These are phyloP conservation scores for Colletotrichum brevisporum DNA, from an alignment of 2,329 filamentous ascomycete genomes.

Conservation along the genomic window DNA sequence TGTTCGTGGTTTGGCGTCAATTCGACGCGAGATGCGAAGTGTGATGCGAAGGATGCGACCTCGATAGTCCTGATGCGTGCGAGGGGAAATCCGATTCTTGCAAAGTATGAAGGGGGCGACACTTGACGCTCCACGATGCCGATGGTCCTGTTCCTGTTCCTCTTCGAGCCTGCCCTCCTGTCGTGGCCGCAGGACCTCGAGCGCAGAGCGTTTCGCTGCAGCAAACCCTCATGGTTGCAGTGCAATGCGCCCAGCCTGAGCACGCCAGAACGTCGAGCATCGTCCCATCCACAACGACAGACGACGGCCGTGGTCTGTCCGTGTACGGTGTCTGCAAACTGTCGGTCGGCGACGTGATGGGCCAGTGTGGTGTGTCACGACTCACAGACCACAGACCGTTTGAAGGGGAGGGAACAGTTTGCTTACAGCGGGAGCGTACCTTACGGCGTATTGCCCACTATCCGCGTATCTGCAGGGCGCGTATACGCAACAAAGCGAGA, in stretches of 20 bases:
- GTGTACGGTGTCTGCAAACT: conserved; percentile 5
- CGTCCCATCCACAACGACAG: conserved; percentile 14
- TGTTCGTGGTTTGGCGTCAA: not conserved
- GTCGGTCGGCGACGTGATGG: conserved; percentile 10
- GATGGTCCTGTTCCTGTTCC: not conserved
- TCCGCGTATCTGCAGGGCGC: conserved; percentile 32
- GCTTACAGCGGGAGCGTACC: not conserved
- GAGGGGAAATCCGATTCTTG: conserved; percentile 2
- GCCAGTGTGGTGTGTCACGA: not conserved
- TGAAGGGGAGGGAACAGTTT: not conserved
- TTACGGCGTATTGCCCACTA: not conserved
- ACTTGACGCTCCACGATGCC: not conserved
- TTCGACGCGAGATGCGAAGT: conserved; percentile 12
- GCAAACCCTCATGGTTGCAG: conserved; percentile 15
- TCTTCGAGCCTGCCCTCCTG: conserved; percentile 5
- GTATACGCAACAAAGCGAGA: conserved; percentile 20
- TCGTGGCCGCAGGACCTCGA: conserved; percentile 25
- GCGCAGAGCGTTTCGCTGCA: conserved; percentile 34
- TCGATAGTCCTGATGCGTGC: conserved; percentile 8
- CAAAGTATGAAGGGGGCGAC: conserved; percentile 16
- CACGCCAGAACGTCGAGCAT: conserved; percentile 3
- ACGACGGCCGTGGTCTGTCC: conserved; percentile 23
- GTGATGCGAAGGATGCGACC: conserved; percentile 26
- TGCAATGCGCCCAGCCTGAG: conserved; percentile 6
- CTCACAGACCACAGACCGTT: not conserved